phyloP scores from a whole-genome alignment of 2,329 filamentous ascomycete genomes.

The Ramularia endophylla region DNA sequence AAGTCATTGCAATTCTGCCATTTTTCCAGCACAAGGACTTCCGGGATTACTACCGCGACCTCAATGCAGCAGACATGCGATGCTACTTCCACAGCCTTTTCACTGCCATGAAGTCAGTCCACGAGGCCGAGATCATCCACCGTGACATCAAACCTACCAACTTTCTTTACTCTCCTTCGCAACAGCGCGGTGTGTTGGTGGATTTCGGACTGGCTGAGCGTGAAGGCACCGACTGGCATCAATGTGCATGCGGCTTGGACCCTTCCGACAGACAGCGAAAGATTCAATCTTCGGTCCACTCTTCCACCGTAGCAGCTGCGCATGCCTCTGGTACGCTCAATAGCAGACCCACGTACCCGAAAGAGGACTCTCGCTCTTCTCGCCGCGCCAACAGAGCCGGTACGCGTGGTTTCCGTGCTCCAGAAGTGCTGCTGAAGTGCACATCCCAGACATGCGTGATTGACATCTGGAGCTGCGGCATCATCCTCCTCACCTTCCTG shows the following conservation, averaged over 20 bases:
- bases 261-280: conserved; percentile 54
- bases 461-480: conserved; percentile 93
- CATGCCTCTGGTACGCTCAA: conserved; percentile 23
- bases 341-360: conserved; percentile 65
- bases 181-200: conserved; percentile 83
- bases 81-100: conserved; percentile 88
- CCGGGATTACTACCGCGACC: conserved; percentile 85
- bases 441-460: conserved; percentile 88
- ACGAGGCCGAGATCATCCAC: conserved; percentile 78
- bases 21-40: conserved; percentile 97
- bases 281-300: conserved; percentile 54
- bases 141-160: conserved; percentile 68
- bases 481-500: conserved; percentile 94
- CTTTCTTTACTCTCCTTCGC: conserved; percentile 82
- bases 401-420: conserved; percentile 90
- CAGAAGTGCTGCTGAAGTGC: conserved; percentile 95
- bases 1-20: conserved; percentile 89
- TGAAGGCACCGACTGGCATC: conserved; percentile 64
- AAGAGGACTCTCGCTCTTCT: conserved; percentile 80
- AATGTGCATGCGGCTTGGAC: conserved; percentile 73
- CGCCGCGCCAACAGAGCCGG: conserved; percentile 90
- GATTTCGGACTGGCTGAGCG: conserved; percentile 94
- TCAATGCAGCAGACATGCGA: conserved; percentile 78
- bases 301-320: conserved; percentile 42
- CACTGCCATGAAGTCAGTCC: conserved; percentile 75